A percentile compares a stretch with the other conserved stretches of the same genome.
Evolutionary conservation across 176 grass and related monocot species (phyloP).

Genomic region (Oryza punctata): DNA sequence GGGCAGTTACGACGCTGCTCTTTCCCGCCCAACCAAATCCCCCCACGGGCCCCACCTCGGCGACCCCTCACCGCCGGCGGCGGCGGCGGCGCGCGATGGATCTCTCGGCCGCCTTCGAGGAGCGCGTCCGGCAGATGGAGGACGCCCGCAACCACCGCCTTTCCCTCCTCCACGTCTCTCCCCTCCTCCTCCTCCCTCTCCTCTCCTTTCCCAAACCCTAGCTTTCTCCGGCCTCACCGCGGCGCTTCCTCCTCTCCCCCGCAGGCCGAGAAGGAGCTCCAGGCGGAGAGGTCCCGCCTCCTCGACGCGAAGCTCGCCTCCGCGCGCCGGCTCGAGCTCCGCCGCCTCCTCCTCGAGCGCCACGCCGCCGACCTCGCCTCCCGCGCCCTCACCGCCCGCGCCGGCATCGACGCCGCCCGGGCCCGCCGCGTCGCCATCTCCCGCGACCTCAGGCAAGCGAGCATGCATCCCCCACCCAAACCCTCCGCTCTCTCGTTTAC

Average conservation of each 20-base stretch:
- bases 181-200: not conserved
- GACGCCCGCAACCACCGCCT: constrained; percentile 68
- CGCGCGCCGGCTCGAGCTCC: constrained; percentile 50
- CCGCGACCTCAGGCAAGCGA: constrained; percentile 46
- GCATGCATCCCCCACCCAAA: not conserved
- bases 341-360: constrained; percentile 74
- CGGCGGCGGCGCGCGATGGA: constrained; percentile 45
- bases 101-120: constrained; percentile 71
- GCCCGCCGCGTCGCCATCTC: constrained; percentile 33
- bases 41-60: not conserved
- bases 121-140: constrained; percentile 82
- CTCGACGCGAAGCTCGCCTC: constrained; percentile 49
- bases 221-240: not conserved
- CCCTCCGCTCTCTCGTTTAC: not conserved
- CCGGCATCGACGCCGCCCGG: constrained; percentile 56
- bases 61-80: not conserved
- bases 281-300: constrained; percentile 55
- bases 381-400: constrained; percentile 60
- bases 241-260: constrained; percentile 1
- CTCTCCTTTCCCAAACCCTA: constrained; percentile 20
- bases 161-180: constrained; percentile 58
- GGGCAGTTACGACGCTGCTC: not conserved
- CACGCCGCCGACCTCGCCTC: constrained; percentile 59
- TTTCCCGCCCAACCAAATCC: constrained; percentile 34
- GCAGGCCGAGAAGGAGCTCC: constrained; percentile 83